A percentile compares a stretch with the other conserved stretches of the same genome.
Evolutionary conservation across 2,329 filamentous ascomycete species (phyloP).

Genomic region (Trichoderma sp.): DNA sequence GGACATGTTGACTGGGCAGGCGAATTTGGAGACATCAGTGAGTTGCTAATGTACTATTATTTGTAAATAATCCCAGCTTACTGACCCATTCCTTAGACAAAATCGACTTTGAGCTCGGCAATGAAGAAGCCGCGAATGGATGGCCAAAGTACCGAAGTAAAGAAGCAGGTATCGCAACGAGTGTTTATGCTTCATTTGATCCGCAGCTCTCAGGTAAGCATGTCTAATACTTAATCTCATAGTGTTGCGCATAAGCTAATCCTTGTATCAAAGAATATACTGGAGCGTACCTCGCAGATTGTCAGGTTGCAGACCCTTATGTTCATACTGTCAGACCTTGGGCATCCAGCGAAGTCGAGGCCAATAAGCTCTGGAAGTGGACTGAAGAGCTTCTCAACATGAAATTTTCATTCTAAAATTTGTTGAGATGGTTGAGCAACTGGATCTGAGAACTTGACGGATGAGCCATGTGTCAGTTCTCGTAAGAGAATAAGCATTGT

Average conservation of each 20-base stretch:
- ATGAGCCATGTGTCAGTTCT: not conserved
- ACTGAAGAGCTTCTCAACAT: not conserved
- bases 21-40: not conserved
- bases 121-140: not conserved
- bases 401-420: not conserved
- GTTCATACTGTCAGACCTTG: not conserved
- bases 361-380: not conserved
- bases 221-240: not conserved
- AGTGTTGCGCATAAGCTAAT: not conserved
- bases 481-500: not conserved
- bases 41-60: not conserved
- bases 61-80: not conserved
- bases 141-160: constrained; percentile 1
- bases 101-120: not conserved
- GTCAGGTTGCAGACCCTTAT: not conserved
- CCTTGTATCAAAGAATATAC: not conserved
- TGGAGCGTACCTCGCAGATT: not conserved
- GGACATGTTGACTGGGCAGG: constrained; percentile 25
- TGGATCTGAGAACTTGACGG: not conserved
- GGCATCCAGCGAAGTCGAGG: not conserved
- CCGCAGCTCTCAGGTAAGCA: not conserved
- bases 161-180: not conserved
- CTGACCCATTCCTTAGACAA: not conserved
- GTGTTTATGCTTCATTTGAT: not conserved
- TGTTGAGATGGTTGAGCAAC: not conserved